Conservation (phyloP, 371 early-diverging fungal genomes). For the Vairimorpha ceranae region DNA sequence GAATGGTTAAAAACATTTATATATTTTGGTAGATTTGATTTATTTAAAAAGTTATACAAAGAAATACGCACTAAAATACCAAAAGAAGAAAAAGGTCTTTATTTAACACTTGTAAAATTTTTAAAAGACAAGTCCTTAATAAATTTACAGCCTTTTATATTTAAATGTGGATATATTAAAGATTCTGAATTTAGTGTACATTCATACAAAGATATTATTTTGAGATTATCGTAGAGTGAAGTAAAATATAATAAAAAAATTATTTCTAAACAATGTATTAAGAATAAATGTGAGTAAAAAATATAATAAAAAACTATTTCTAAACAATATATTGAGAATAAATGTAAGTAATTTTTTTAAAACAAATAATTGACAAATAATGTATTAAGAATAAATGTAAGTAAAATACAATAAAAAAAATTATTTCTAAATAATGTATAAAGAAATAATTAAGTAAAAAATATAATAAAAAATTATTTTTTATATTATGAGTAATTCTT, state of each 20-base stretch:
- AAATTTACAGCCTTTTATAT: neutral
- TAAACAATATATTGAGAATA: no score
- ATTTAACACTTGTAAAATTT: slow-evolving; percentile 2
- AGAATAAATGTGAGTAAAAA: no score
- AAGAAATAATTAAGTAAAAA: no score
- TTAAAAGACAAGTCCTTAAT: slow-evolving; percentile 1
- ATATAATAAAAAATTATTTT: no score
- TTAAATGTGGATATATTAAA: neutral
- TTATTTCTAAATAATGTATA: no score
- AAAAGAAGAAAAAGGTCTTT: neutral
- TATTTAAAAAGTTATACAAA: slow-evolving; percentile 20
- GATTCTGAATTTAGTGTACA: neutral
- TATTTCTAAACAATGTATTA: no score
- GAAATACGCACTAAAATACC: neutral
- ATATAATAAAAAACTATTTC: no score
- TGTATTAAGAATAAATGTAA: no score
- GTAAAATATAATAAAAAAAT: neutral
- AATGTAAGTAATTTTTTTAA: no score
- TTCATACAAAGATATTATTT: neutral
- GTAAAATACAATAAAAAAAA: no score
- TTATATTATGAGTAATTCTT: no score
- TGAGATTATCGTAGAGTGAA: neutral
- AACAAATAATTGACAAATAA: no score
- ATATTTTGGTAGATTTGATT: slow-evolving; percentile 11
- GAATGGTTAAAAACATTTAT: slow-evolving; percentile 25